Evolutionary conservation across 2,329 filamentous ascomycete species (phyloP).

Genomic region (Trichothecium roseum): DNA sequence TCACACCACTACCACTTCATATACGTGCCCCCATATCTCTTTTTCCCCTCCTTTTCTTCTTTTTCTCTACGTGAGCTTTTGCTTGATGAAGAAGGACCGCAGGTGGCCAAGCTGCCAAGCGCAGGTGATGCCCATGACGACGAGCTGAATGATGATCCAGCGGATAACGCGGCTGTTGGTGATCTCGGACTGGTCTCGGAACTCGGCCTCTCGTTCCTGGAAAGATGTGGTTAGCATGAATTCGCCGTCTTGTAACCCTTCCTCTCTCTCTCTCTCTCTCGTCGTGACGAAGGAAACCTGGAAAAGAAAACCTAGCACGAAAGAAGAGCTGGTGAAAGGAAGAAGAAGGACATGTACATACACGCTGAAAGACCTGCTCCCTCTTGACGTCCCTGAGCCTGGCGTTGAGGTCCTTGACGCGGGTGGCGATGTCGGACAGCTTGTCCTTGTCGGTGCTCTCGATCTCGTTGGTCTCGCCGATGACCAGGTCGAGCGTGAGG

Average conservation of each 20-base stretch:
- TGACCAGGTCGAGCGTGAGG: constrained; percentile 79
- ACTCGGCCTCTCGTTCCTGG: constrained; percentile 93
- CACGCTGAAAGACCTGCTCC: constrained; percentile 94
- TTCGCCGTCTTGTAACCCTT: neutral
- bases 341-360: constrained; percentile 38
- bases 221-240: constrained; percentile 1
- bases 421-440: constrained; percentile 78
- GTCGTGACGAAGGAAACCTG: too few relatives aligned
- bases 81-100: constrained; percentile 98
- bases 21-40: too few relatives aligned
- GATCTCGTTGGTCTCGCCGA: constrained; percentile 89
- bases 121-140: constrained; percentile 76
- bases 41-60: constrained; percentile 15
- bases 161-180: constrained; percentile 87
- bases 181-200: constrained; percentile 91
- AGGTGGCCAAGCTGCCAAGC: constrained; percentile 96
- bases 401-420: constrained; percentile 81
- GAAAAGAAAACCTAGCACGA: neutral
- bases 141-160: constrained; percentile 87
- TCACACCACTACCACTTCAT: neutral
- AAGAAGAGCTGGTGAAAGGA: neutral
- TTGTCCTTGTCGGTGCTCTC: constrained; percentile 91
- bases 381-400: constrained; percentile 79
- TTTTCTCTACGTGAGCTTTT: constrained; percentile 76
- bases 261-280: too few relatives aligned